Conservation (phyloP, 257 asterid genomes). For the Schizonepeta tenuifolia region DNA sequence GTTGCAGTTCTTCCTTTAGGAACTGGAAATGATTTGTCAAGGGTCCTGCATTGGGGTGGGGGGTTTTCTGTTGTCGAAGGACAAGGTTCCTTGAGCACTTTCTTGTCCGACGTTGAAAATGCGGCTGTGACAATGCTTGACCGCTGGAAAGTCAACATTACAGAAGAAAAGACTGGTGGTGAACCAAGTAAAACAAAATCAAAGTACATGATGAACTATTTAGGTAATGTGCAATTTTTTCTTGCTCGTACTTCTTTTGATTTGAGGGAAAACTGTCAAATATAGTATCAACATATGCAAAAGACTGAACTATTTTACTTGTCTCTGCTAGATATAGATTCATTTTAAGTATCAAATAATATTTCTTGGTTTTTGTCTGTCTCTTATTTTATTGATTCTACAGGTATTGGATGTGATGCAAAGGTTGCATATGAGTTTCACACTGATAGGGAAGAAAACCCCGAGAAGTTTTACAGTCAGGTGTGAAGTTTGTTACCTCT, state of each 20-base stretch:
- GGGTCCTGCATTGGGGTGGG: conserved; percentile 84
- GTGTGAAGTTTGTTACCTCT: conserved; percentile 37
- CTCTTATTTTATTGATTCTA: conserved; percentile 26
- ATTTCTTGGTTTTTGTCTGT: conserved; percentile 9
- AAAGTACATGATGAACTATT: conserved; percentile 88
- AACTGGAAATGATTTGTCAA: conserved; percentile 88
- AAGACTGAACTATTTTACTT: conserved; percentile 23
- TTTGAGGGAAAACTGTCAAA: conserved; percentile 5
- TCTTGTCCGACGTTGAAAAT: conserved; percentile 68
- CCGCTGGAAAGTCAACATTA: conserved; percentile 78
- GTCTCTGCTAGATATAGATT: conserved; percentile 24
- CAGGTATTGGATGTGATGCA: conserved; percentile 93
- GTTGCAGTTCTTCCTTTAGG: conserved; percentile 89
- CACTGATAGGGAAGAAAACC: conserved; percentile 77
- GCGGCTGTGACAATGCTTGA: conserved; percentile 89
- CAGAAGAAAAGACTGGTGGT: conserved; percentile 50
- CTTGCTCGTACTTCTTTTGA: not conserved
- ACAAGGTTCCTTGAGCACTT: conserved; percentile 75
- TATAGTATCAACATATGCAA: conserved; percentile 8
- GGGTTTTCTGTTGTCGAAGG: conserved; percentile 76
- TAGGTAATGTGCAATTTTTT: conserved; percentile 53
- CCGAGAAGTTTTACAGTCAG: conserved; percentile 76
- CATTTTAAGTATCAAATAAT: not conserved
- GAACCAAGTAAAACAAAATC: conserved; percentile 51
- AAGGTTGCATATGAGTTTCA: conserved; percentile 90